Evolutionary conservation across 2,329 filamentous ascomycete species (phyloP).

Genomic region (Aureobasidium subglaciale): DNA sequence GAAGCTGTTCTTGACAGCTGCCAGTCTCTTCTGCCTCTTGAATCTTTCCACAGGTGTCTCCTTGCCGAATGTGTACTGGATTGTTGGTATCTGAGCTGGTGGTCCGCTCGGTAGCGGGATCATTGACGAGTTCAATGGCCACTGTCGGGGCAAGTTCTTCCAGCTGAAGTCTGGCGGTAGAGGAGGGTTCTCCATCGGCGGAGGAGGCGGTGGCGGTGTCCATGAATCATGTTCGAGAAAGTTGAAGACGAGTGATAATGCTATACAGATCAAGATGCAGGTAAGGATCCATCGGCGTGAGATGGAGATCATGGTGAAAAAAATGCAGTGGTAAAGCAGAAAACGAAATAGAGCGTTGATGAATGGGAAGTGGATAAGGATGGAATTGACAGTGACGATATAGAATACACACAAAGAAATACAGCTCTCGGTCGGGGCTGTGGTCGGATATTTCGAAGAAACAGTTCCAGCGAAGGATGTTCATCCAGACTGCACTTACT

Average conservation of each 20-base stretch:
- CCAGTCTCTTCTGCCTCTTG: conserved; percentile 57
- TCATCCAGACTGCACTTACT: not conserved
- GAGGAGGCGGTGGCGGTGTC: conserved; percentile 4
- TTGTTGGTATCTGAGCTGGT: conserved; percentile 61
- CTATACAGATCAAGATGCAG: conserved; percentile 15
- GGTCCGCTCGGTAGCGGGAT: conserved; percentile 66
- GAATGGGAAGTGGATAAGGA: not conserved
- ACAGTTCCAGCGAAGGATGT: not conserved
- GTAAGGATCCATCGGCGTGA: conserved; percentile 13
- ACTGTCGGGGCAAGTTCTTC: conserved; percentile 35
- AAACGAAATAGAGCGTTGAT: not conserved
- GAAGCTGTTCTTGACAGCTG: conserved; percentile 66
- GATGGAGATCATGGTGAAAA: conserved; percentile 5
- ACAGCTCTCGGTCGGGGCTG: conserved; percentile 6
- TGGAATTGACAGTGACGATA: conserved; percentile 6
- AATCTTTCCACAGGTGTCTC: conserved; percentile 56
- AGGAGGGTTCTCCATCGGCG: not conserved
- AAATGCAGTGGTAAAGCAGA: not conserved
- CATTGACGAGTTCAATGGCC: conserved; percentile 62
- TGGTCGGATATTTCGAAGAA: not conserved
- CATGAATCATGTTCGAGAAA: not conserved
- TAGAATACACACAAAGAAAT: not conserved
- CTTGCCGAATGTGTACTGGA: conserved; percentile 63
- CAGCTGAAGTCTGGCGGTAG: conserved; percentile 23
- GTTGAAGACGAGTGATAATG: conserved; percentile 14